phyloP scores from a whole-genome alignment of 495 filamentous ascomycete species.

The Penicillium herquei region DNA sequence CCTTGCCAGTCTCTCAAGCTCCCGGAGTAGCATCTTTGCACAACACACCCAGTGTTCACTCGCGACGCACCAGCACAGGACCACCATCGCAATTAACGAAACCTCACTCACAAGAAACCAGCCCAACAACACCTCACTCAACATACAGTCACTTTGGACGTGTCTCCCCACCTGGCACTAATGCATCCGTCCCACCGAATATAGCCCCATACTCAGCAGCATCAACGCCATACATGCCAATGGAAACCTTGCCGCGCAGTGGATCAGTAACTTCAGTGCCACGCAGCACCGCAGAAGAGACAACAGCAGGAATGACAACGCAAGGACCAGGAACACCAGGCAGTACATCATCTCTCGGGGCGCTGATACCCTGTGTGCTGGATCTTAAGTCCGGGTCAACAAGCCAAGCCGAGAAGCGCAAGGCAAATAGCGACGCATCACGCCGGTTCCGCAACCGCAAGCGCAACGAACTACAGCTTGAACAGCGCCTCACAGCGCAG shows the following conservation, averaged over 20 bases:
- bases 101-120: conserved; percentile 52
- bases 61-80: conserved; percentile 42
- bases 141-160: conserved; percentile 49
- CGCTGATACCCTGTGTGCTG: conserved; percentile 61
- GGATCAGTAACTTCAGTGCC: conserved; percentile 25
- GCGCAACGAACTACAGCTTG: conserved; percentile 78
- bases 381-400: conserved; percentile 81
- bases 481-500: conserved; percentile 54
- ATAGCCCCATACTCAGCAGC: conserved; percentile 17
- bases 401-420: conserved; percentile 84
- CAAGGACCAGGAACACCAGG: conserved; percentile 35
- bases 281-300: conserved; percentile 34
- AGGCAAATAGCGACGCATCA: conserved; percentile 91
- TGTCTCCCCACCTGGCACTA: conserved; percentile 40
- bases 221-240: conserved; percentile 24
- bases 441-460: conserved; percentile 87
- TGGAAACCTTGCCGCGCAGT: conserved; percentile 30
- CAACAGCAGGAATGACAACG: conserved; percentile 12
- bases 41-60: conserved; percentile 41
- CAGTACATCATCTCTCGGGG: conserved; percentile 28
- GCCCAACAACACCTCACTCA: conserved; percentile 54
- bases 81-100: conserved; percentile 34
- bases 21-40: conserved; percentile 34
- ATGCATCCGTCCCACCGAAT: conserved; percentile 23
- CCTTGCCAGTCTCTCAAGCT: conserved; percentile 30